These are phyloP conservation scores for Cryptosporidium ubiquitum DNA, from an alignment of 169 alveolate genomes.

Conservation along the genomic window DNA sequence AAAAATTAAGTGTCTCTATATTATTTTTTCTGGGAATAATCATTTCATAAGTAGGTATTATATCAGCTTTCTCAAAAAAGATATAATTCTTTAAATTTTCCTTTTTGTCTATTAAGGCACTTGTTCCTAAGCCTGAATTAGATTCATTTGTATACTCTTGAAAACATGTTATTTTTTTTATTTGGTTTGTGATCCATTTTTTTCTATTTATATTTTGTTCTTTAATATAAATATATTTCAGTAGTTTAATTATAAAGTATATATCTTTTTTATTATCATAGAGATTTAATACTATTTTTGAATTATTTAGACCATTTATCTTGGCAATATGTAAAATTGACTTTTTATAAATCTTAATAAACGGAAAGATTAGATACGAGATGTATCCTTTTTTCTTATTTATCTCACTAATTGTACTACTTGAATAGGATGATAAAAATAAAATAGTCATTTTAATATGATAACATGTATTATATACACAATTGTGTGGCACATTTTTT, in stretches of 20 bases:
- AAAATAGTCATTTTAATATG: constrained; percentile 14
- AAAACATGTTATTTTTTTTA: background rate
- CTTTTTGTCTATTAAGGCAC: background rate
- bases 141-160: background rate
- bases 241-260: background rate
- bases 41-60: background rate
- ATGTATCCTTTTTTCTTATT: constrained; percentile 26
- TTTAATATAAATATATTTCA: background rate
- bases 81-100: background rate
- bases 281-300: background rate
- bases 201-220: background rate
- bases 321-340: constrained; percentile 15
- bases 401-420: background rate
- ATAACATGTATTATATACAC: background rate
- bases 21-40: background rate
- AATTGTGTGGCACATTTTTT: constrained; percentile 13
- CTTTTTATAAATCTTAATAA: constrained; percentile 16
- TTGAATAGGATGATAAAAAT: background rate
- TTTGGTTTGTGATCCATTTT: constrained; percentile 27
- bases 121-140: background rate
- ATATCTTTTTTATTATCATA: background rate
- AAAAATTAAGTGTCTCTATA: background rate
- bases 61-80: background rate
- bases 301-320: background rate
- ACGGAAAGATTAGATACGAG: constrained; percentile 2